Conservation (phyloP, 768 basidiomycete species). For the Collybiopsis luxurians region DNA sequence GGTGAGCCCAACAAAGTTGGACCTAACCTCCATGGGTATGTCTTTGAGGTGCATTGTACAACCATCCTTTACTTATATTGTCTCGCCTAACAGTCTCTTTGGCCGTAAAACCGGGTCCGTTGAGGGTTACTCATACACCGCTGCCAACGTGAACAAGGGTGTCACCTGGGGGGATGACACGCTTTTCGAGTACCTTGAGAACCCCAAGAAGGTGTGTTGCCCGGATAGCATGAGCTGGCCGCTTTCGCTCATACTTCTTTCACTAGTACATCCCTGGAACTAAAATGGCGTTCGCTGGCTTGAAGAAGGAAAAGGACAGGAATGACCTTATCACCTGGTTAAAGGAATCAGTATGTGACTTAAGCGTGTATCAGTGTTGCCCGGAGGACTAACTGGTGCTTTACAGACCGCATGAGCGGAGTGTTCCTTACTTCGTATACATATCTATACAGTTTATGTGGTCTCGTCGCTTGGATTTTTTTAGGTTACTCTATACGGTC, state of each 20-base stretch:
- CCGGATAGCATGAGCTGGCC: background rate
- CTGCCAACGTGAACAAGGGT: slow-evolving; percentile 95
- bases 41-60: background rate
- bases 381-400: slow-evolving; percentile 15
- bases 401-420: slow-evolving; percentile 5
- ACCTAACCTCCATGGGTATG: slow-evolving; percentile 92
- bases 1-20: slow-evolving; percentile 88
- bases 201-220: slow-evolving; percentile 87
- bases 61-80: slow-evolving; percentile 1
- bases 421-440: too few species aligned
- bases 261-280: slow-evolving; percentile 89
- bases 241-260: background rate
- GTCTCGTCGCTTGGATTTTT: background rate
- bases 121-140: slow-evolving; percentile 86
- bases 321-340: slow-evolving; percentile 88
- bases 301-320: slow-evolving; percentile 99
- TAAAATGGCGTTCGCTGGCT: slow-evolving; percentile 97
- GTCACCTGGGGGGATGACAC: slow-evolving; percentile 83
- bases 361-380: slow-evolving; percentile 26
- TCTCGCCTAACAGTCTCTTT: slow-evolving; percentile 50
- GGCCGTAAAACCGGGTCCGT: slow-evolving; percentile 86
- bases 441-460: background rate
- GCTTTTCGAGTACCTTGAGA: slow-evolving; percentile 94
- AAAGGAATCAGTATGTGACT: slow-evolving; percentile 58
- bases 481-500: background rate